Percentiles rank a stretch among this genome's conserved stretches.
phyloP scores from a whole-genome alignment of 176 grass and related monocot species.

The Aegilops umbellulata region DNA sequence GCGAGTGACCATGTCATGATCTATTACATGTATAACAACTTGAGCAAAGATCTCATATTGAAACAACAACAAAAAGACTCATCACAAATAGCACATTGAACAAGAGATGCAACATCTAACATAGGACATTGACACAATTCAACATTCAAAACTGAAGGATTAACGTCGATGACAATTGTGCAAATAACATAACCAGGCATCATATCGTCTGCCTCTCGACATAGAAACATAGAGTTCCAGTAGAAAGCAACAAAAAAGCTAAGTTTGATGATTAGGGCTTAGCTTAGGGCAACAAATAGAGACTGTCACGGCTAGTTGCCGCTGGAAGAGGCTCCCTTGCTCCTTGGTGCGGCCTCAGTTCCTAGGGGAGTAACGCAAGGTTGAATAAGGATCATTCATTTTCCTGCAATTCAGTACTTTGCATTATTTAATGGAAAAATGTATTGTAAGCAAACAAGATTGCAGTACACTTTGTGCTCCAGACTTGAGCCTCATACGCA shows the following conservation, averaged over 20 bases:
- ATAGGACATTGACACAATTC: neutral
- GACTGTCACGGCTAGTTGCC: slow-evolving; percentile 22
- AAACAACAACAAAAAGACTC: too few relatives aligned
- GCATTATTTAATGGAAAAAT: too few relatives aligned
- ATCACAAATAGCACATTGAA: neutral
- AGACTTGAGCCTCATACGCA: too few relatives aligned
- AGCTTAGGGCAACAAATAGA: neutral
- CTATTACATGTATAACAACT: too few relatives aligned
- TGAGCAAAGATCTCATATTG: neutral
- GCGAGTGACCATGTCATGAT: too few relatives aligned
- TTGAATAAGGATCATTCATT: too few relatives aligned
- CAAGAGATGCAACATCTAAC: neutral
- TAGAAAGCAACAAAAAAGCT: slow-evolving; percentile 35
- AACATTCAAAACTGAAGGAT: slow-evolving; percentile 33
- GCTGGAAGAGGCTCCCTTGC: slow-evolving; percentile 50
- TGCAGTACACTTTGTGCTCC: too few relatives aligned
- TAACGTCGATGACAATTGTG: slow-evolving; percentile 28
- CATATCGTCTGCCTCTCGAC: neutral
- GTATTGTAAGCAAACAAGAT: too few relatives aligned
- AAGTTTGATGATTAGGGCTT: neutral
- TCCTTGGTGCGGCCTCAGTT: slow-evolving; percentile 67
- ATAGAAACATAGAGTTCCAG: slow-evolving; percentile 14
- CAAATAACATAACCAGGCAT: slow-evolving; percentile 33
- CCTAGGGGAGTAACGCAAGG: too few relatives aligned
- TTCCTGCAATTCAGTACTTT: too few relatives aligned